phyloP scores from a whole-genome alignment of 2,329 filamentous ascomycete genomes.

The Capronia epimyces region DNA sequence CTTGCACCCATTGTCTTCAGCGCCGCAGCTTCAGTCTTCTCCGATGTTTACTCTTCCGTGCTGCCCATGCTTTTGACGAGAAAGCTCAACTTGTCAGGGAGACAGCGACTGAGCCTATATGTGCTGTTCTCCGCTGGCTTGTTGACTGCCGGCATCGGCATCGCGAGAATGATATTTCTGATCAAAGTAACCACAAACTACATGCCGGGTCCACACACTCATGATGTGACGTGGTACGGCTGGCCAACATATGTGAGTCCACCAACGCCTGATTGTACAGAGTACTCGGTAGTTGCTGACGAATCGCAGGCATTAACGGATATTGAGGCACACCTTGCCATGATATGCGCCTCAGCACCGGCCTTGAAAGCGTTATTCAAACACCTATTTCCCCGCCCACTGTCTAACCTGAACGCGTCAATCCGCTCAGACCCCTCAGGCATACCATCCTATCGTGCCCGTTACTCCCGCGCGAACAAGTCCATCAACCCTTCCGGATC shows the following conservation, averaged over 20 bases:
- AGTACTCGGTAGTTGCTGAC: not conserved
- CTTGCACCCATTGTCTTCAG: slow-evolving; percentile 12
- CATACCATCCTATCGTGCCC: not conserved
- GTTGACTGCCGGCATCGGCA: slow-evolving; percentile 16
- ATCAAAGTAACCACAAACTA: slow-evolving; percentile 18
- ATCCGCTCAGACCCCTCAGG: not conserved
- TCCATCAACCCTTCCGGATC: no score
- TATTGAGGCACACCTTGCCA: slow-evolving; percentile 22
- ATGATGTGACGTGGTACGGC: slow-evolving; percentile 20
- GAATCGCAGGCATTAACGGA: slow-evolving; percentile 12
- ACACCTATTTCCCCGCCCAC: not conserved
- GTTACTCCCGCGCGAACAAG: not conserved
- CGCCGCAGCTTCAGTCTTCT: slow-evolving; percentile 17
- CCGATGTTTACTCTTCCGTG: slow-evolving; percentile 20
- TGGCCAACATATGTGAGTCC: slow-evolving; percentile 16
- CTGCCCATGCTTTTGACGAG: slow-evolving; percentile 18
- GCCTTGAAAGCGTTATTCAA: slow-evolving; percentile 17
- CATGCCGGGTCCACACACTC: slow-evolving; percentile 9
- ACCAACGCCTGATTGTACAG: not conserved
- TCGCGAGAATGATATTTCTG: slow-evolving; percentile 11
- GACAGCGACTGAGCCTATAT: slow-evolving; percentile 14
- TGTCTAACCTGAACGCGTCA: not conserved
- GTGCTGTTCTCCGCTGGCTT: slow-evolving; percentile 20
- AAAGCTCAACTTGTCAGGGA: slow-evolving; percentile 10
- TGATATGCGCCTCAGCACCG: slow-evolving; percentile 21